Evolutionary conservation across 768 basidiomycete species (phyloP), one percentile per base, ranked within the genome.

Genomic region (Leccinum longicurvipes): DNA sequence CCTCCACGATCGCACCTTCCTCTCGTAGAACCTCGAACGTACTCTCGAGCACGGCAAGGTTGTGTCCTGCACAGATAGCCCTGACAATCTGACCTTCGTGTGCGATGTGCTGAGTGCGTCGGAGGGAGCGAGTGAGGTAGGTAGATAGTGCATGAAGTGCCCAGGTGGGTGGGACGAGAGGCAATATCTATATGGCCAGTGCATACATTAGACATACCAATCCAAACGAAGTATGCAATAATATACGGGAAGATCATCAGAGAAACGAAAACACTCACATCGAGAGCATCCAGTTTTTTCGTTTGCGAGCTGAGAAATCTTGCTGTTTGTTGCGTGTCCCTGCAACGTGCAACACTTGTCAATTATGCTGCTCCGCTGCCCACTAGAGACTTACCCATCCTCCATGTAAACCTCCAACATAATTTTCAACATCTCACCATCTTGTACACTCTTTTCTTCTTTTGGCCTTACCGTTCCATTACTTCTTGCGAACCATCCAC

Each of bases 341-440:
- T 90, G 54, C 21, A 32, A 53, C 49, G 55, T n/a, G 45, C 32
- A 12, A 34, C 47, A 11, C 6, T n/a, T n/a, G 32, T 1, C 27
- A 45, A 27, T n/a, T 48, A n/a, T 17, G n/a, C 41, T 21, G 8
- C 34, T 29, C 44, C 5, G 23, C 4, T 15, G 17, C 6, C 3
- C 29, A 44, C 36, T 19, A 10, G n/a, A 54, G 27, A 78, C 87
- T 55, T 62, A 91, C 90, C 82, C 82, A 53, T 85, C 84, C 32
- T 75, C 76, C 86, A 93, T 87, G 70, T 94, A 93, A 7, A 94
- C 87, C 66, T 89, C 84, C 55, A 96, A 65, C 27, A 96, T 70
- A 28, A 84, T 80, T 74, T 79, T 84, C 60, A 94, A 69, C 61
- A 94, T 71, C 24, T 80, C 77, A 51, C 75, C 80, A 64, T 79